Base-by-base conservation (phyloP, 116 monocot species). In the Trichopus zeylanicus region DNA sequence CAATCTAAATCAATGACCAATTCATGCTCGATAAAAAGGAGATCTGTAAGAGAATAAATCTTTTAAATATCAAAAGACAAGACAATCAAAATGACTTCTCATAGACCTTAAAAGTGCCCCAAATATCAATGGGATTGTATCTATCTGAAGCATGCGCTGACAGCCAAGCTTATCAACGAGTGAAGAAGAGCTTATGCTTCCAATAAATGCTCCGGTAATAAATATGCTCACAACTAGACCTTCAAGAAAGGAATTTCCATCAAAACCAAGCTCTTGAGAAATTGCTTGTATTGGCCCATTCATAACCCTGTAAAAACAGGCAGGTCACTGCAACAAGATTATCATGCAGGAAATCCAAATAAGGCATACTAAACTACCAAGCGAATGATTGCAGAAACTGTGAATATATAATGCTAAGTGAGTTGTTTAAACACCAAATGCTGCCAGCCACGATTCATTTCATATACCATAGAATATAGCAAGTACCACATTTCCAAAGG, bases 161-260 rank as follows among this genome's bases (percentile, higher is more conserved):
- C 76, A 93, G 57, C 92, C 92, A 61, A 93, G 65, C 26, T 60
- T 79, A 67, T 84, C 81, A 55, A 77, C 69, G 13, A 93, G 58
- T 13, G 92, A 61, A 18, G 82, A 70, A 28, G 70, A 78, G 58
- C 79, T 57, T 55, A 85, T 54, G 54, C 92, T 84, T 67, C 92
- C 92, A 57, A 93, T 57, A 75, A 93, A 93, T 48, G 92, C 92
- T 59, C 92, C 88, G 55, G 79, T 81, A 34, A 93, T 93, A 54
- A 93, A 93, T 66, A 93, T 93, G 81, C 92, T 93, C 57, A 93
- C 92, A 30, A 93, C 92, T 62, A 93, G 84, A 48, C 92, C 92
- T 85, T 93, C 76, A 56, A 93, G 88, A 76, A 93, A 77, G 27
- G 88, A 66, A 64, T 85, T 77, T 27, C 85, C 85, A 22, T 78